Base-by-base conservation (phyloP, 2,329 filamentous ascomycete genomes). In the Akanthomyces uredinophilus region DNA sequence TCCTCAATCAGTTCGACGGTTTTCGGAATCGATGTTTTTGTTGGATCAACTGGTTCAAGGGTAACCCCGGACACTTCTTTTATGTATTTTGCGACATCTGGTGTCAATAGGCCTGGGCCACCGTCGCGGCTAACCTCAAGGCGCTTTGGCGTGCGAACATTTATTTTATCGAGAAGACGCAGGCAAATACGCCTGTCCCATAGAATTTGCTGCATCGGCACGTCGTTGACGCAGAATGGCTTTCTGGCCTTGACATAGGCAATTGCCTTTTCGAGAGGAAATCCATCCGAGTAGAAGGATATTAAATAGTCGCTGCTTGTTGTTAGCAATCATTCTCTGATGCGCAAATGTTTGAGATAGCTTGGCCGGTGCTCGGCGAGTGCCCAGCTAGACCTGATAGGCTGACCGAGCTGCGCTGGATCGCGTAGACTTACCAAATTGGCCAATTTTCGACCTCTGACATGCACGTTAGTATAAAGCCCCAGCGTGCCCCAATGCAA, bases 271-370 rank as follows among this genome's bases (percentile, higher is more conserved):
- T 98, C 93, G 52, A 99, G 79, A 0, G 95, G 95, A 68, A 99
- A 99, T 0, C 95, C 95, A 73, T 97, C 94, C 0, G 94, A 98
- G 76, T 98, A 99, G 78, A 99, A 99, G 3, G 93, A 96, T 70
- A 99, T 96, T 61, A 99, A 78, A 70, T 96, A 99, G 77, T 99
- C 95, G 75, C 83, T 85, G 65, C 64, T 1, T 37, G 13, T n/a
- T 24, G 50, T 68, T 53, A 68, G 70, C 70, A 73, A 67, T 37
- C 61, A 53, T 47, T 46, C 52, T 56, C 18, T 56, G 46, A 54
- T 60, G 11, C 52, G 24, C 62, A 37, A 18, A 60, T 52, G 5
- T 32, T 18, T 16, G 10, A 29, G 22, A 5, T n/a, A 0, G 56
- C 16, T 39, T 41, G 52, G 51, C 51, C 22, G 44, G 35, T 65